Conservation (phyloP, 2,329 filamentous ascomycete species). For the Lojkania enalia region DNA sequence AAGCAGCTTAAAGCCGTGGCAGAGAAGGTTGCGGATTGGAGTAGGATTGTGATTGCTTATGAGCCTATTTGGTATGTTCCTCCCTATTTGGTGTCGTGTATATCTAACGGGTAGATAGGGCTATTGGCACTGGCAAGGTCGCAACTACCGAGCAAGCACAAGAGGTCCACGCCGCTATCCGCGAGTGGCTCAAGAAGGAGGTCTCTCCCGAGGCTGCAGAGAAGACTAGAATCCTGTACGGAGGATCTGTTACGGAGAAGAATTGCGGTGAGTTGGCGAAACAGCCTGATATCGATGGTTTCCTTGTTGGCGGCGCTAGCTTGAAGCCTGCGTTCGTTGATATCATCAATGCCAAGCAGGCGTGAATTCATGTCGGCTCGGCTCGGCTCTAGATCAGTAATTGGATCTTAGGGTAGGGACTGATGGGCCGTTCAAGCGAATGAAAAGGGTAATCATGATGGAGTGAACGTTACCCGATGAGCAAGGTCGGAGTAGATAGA, state of each 20-base stretch:
- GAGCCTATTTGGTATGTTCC: constrained; percentile 88
- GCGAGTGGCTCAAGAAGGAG: constrained; percentile 76
- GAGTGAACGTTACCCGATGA: not conserved
- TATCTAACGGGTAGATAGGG: constrained; percentile 49
- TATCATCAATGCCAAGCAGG: constrained; percentile 65
- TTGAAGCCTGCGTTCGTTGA: constrained; percentile 91
- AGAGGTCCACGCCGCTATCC: constrained; percentile 71
- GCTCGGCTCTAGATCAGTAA: constrained; percentile 31
- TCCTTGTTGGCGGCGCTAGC: constrained; percentile 93
- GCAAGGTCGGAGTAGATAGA: too few species aligned
- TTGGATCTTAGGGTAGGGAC: too few species aligned
- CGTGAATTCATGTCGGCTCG: constrained; percentile 35
- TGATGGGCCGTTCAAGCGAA: too few species aligned
- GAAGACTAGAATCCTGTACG: constrained; percentile 92
- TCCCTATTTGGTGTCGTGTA: not conserved
- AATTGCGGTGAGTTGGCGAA: constrained; percentile 93
- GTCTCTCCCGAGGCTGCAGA: constrained; percentile 79
- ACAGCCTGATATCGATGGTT: constrained; percentile 94
- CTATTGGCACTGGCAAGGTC: constrained; percentile 75
- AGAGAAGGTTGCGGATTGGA: constrained; percentile 83
- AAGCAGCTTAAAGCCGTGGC: constrained; percentile 81
- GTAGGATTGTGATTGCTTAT: constrained; percentile 93
- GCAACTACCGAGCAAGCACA: constrained; percentile 49
- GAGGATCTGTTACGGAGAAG: constrained; percentile 96
- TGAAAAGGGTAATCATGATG: too few species aligned